Evolutionary conservation across 441 rosid species (phyloP), one percentile per base, ranked within the genome.

Genomic region (Pelargonium myrrhifolium): DNA sequence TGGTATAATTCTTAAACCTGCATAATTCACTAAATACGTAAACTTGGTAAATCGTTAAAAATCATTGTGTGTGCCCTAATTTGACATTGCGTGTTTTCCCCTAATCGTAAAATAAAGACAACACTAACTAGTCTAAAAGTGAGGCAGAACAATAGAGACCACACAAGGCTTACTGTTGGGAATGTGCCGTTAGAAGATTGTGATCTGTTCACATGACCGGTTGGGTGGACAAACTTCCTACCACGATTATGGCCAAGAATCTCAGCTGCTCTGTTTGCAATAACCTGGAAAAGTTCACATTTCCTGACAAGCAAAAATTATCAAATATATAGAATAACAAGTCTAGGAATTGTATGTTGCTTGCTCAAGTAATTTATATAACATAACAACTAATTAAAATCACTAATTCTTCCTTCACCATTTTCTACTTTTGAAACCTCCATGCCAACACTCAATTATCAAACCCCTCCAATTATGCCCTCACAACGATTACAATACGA

Each of bases 191-290:
- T 91, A 64, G 97, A 93, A 71, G 97, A 93, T 62, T 91, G 97
- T 9, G 97, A 89, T 81, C 96, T 75, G 73, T 93, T 93, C 21
- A 93, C 99, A 73, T 89, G 99, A 72, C 91, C 99, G 80, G 91
- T 93, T 4, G 99, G 99, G 79, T 93, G 99, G 55, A 93, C 97
- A 76, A 60, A 70, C 77, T 93, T 91, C 39, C 78, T 93, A 72
- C 99, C 99, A 65, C 89, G 86, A 80, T 86, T 84, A 69, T 72
- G 89, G 11, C 99, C 99, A 70, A 89, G 97, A 72, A 93, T 91
- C 84, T 93, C 96, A 63, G 96, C 93, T 53, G 99, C 97, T 81
- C 97, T 81, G 72, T 89, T 93, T 73, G 99, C 99, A 84, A 93
- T 89, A 51, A 93, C 97, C 97, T 93, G 79, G 39, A 65, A 24